phyloP scores from a whole-genome alignment of 1,139 yeast species.

The Protomyces macrosporus region DNA sequence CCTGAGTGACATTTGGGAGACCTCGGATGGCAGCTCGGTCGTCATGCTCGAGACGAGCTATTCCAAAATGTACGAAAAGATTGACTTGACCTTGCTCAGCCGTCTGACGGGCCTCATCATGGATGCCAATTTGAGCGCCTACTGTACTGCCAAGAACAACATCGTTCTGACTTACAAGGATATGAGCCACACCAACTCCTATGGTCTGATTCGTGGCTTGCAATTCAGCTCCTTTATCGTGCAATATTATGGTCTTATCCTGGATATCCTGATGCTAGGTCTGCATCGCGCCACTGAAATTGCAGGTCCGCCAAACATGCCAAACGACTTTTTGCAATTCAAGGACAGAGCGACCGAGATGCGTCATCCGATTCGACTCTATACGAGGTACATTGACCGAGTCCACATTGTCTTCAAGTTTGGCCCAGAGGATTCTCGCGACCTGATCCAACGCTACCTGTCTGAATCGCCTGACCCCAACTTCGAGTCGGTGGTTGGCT shows the following conservation, averaged over 20 bases:
- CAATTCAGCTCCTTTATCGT: slow-evolving; percentile 85
- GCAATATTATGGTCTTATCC: slow-evolving; percentile 81
- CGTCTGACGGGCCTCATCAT: slow-evolving; percentile 71
- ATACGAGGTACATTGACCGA: slow-evolving; percentile 77
- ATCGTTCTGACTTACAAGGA: slow-evolving; percentile 79
- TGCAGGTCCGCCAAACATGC: slow-evolving; percentile 66
- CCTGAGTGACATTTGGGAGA: slow-evolving; percentile 70
- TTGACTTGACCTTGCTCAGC: slow-evolving; percentile 81
- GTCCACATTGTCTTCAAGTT: slow-evolving; percentile 76
- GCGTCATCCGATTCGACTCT: slow-evolving; percentile 68
- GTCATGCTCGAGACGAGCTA: slow-evolving; percentile 79
- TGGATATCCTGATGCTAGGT: slow-evolving; percentile 79
- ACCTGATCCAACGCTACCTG: slow-evolving; percentile 66
- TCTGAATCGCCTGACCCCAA: slow-evolving; percentile 89
- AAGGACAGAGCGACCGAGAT: slow-evolving; percentile 54
- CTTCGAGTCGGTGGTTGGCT: slow-evolving; percentile 78
- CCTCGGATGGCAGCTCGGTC: slow-evolving; percentile 64
- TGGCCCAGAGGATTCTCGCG: slow-evolving; percentile 65
- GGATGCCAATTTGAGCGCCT: slow-evolving; percentile 91
- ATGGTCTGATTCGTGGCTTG: slow-evolving; percentile 80
- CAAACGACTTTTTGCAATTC: slow-evolving; percentile 74
- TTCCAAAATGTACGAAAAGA: slow-evolving; percentile 68
- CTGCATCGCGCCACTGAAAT: slow-evolving; percentile 78
- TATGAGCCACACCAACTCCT: slow-evolving; percentile 87
- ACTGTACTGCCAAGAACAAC: slow-evolving; percentile 87